phyloP scores from a whole-genome alignment of 495 filamentous ascomycete species.

The Penicillium diatomitis region DNA sequence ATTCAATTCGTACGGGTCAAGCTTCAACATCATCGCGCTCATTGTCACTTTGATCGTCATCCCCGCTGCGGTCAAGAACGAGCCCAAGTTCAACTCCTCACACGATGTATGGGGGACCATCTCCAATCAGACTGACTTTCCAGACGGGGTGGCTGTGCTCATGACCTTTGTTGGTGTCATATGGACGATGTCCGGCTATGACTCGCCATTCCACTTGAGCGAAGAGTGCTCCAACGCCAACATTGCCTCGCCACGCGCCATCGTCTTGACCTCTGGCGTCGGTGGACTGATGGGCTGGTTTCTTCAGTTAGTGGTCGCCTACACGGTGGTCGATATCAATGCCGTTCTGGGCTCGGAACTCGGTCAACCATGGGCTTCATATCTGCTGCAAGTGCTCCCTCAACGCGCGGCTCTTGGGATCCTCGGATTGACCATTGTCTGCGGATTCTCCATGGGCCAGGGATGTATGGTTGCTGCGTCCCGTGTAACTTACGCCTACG shows the following conservation, averaged over 20 bases:
- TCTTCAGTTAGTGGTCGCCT: conserved; percentile 70
- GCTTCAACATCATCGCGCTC: conserved; percentile 64
- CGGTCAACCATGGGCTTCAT: conserved; percentile 70
- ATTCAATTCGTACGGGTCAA: conserved; percentile 69
- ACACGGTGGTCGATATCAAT: conserved; percentile 62
- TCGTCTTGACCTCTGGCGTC: conserved; percentile 58
- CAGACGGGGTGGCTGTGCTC: conserved; percentile 59
- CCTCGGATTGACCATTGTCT: conserved; percentile 62
- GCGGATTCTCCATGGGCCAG: conserved; percentile 74
- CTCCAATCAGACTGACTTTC: conserved; percentile 60
- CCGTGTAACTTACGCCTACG: conserved; percentile 72
- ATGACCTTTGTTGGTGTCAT: conserved; percentile 67
- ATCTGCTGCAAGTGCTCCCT: conserved; percentile 61
- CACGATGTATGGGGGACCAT: conserved; percentile 63
- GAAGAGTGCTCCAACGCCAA: conserved; percentile 75
- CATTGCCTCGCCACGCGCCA: conserved; percentile 66
- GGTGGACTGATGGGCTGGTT: conserved; percentile 69
- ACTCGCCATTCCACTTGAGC: conserved; percentile 65
- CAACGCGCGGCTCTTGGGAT: conserved; percentile 57
- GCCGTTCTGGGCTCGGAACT: conserved; percentile 52
- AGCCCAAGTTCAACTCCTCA: conserved; percentile 53
- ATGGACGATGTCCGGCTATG: conserved; percentile 62
- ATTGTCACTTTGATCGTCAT: conserved; percentile 62
- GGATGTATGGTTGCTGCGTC: conserved; percentile 77
- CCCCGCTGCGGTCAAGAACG: conserved; percentile 49